phyloP scores from a whole-genome alignment of 139 green algal species.

The Dunaliella primolecta region DNA sequence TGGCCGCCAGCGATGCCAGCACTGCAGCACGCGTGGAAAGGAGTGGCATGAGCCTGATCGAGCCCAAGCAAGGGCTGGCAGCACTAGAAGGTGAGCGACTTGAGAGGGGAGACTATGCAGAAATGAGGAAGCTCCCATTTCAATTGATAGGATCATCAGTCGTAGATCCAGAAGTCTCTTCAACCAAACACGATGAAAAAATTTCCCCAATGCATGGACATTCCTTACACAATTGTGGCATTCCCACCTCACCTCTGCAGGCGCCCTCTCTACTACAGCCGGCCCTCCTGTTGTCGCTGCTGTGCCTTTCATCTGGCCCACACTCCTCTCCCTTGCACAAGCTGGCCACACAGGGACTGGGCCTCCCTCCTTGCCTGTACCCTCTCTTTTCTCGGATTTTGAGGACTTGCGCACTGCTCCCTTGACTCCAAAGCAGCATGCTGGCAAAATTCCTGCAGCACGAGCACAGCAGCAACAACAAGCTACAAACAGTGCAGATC shows the following conservation, averaged over 20 bases:
- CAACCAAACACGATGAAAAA: too few species aligned
- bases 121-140: too few species aligned
- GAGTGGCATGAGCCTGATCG: slow-evolving; percentile 64
- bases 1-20: slow-evolving; percentile 49
- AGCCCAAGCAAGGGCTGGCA: slow-evolving; percentile 47
- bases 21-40: slow-evolving; percentile 53
- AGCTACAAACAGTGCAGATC: not conserved
- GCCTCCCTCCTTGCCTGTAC: too few species aligned
- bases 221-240: not conserved
- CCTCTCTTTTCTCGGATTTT: not conserved
- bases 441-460: too few species aligned
- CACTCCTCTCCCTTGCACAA: slow-evolving; percentile 30
- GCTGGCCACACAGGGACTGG: not conserved
- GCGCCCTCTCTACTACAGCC: not conserved
- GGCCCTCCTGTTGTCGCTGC: slow-evolving; percentile 43
- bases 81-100: slow-evolving; percentile 37
- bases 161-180: too few species aligned
- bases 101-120: too few species aligned
- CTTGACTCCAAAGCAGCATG: not conserved
- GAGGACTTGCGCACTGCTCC: not conserved
- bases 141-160: too few species aligned
- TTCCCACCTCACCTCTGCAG: not conserved
- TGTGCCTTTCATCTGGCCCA: slow-evolving; percentile 59
- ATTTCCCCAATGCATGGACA: not conserved
- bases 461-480: not conserved